Evolutionary conservation across 2,329 filamentous ascomycete genomes (phyloP), one percentile per base, ranked within the genome.

Genomic region (Penicillium janthinellum): DNA sequence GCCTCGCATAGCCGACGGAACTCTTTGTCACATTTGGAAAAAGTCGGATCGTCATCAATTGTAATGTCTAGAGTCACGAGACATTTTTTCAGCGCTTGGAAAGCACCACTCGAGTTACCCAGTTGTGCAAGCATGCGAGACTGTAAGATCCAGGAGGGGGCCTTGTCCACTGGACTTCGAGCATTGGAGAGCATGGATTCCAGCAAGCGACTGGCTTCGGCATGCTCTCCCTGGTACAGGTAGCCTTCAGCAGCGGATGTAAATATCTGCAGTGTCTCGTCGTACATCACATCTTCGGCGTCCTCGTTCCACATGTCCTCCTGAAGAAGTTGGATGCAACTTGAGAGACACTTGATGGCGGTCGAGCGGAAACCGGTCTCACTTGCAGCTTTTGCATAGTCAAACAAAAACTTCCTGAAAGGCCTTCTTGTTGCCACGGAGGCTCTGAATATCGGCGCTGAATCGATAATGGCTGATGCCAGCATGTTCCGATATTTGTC

Each of bases 81-180:
- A 22, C 53, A 56, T 12, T 45, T 31, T 15, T 34, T 56, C 25
- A 56, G 28, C 14, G 53, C 53, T n/a, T 56, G 28, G n/a, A 56
- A 56, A 56, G 53, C 53, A 39, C 44, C 53, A 20, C 39, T 56
- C n/a, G 53, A 56, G 31, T 56, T 56, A 28, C 53, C 53, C 20
- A 47, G n/a, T 38, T 56, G 53, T 17, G 53, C 53, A 48, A 56
- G 53, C 53, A 56, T 56, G n/a, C 53, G 53, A 39, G 53, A 56
- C n/a, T 49, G 53, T 35, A 52, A 52, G 49, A 52, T 52, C 49
- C 49, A 52, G 49, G 34, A 39, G n/a, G 49, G 49, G 37, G 49
- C 49, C 31, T 52, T 39, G n/a, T 52, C 49, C 34, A 52, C 49
- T 39, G 49, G 49, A 17, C 49, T 52, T 7, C 49, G 49, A 52